Base-by-base conservation (phyloP, 78 protist genomes). In the Capsaspora owczarzaki region DNA sequence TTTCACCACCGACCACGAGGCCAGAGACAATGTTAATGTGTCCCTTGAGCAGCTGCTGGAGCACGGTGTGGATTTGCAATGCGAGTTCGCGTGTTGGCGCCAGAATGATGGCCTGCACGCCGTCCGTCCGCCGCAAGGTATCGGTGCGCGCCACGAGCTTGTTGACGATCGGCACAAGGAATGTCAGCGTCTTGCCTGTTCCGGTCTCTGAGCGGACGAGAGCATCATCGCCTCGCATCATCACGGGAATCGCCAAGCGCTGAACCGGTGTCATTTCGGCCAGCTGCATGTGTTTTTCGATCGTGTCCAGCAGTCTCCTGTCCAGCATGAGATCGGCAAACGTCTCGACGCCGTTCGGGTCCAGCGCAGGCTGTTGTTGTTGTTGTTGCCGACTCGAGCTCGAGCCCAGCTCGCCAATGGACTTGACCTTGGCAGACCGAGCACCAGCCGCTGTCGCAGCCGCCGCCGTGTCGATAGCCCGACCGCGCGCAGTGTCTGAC, bases 31-130 rank as follows among this genome's bases (percentile, higher is more conserved):
- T 31, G 53, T 80, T 76, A 2, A 61, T 82, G 61, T 43, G 68
- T 25, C 80, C 63, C 8, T 23, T 23, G 44, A 27, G 0, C 23
- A 91, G 85, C 61, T 19, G 1, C 33, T 6, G 41, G 12, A 23
- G n/a, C 60, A 76, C 90, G 29, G 35, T 74, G 53, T 19, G 27
- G 42, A 82, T 44, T 71, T 93, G 96, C 56, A 74, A 23, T 6
- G 76, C 77, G 16, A 93, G 84, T 77, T 93, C 96, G 25, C 93
- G 90, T 12, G 96, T 93, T n/a, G 96, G 96, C 27, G 78, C 71
- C 40, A 93, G 14, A 23, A 93, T 60, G 33, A 93, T 1, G 8
- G 81, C 90, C 6, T 71, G 16, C 35, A 82, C 79, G 6, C 93
- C 90, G 35, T 19, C 60, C 20, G 53, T 22, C 12, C 89, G 82